Conservation (phyloP, 495 filamentous ascomycete species). For the Hyaloscypha variabilis region DNA sequence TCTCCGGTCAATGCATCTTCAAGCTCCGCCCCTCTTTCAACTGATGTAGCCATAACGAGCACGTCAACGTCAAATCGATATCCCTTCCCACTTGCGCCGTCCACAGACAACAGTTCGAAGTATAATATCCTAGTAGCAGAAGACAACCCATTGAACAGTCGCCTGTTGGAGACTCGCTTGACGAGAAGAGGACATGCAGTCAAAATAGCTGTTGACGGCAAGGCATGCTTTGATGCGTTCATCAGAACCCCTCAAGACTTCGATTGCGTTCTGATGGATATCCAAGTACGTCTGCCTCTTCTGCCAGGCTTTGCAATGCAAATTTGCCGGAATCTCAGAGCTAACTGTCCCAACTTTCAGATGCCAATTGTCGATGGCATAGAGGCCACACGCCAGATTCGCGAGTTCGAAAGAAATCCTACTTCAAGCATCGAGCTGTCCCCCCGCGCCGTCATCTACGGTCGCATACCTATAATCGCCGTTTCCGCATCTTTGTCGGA, state of each 20-base stretch:
- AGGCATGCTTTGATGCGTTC: slow-evolving; percentile 75
- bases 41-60: no score
- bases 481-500: slow-evolving; percentile 86
- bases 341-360: slow-evolving; percentile 20
- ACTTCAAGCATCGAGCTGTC: slow-evolving; percentile 37
- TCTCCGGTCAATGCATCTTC: background rate
- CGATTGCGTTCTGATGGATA: slow-evolving; percentile 91
- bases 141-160: slow-evolving; percentile 90
- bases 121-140: slow-evolving; percentile 80
- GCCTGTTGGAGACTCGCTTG: slow-evolving; percentile 81
- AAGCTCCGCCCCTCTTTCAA: background rate
- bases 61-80: slow-evolving; percentile 8
- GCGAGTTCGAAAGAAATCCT: slow-evolving; percentile 61
- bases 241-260: slow-evolving; percentile 56
- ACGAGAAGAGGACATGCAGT: slow-evolving; percentile 77
- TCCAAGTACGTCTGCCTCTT: slow-evolving; percentile 65
- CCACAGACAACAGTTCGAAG: slow-evolving; percentile 19
- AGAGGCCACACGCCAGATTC: slow-evolving; percentile 76
- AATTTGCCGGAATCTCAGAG: no score
- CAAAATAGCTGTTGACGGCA: slow-evolving; percentile 76
- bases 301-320: slow-evolving; percentile 57
- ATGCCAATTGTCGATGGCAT: slow-evolving; percentile 93
- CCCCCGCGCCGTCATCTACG: slow-evolving; percentile 40
- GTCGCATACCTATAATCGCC: slow-evolving; percentile 79
- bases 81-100: background rate